Conservation (phyloP, 352 stramenopile species). For the Globisporangium alternatum region DNA sequence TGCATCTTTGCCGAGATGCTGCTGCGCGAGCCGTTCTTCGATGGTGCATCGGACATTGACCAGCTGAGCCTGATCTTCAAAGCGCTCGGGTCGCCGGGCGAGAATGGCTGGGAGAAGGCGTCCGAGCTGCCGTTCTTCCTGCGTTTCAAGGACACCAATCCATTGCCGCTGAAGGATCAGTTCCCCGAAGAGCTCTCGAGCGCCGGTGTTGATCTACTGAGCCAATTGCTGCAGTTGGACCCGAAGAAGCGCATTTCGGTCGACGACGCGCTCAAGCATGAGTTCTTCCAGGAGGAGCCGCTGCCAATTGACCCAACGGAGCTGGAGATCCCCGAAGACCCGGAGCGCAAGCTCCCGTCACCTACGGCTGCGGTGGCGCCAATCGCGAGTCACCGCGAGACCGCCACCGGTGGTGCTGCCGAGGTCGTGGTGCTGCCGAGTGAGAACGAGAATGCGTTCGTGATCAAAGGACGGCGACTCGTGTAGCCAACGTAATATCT, state of each 20-base stretch:
- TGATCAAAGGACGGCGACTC: constrained; percentile 55
- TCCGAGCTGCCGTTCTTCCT: constrained; percentile 67
- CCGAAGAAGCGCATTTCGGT: constrained; percentile 60
- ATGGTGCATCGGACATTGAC: constrained; percentile 76
- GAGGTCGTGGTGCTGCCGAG: constrained; percentile 18
- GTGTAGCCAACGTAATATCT: constrained; percentile 22
- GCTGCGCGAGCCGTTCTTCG: constrained; percentile 52
- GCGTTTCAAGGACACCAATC: constrained; percentile 68
- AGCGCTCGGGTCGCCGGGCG: constrained; percentile 50
- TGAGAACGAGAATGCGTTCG: constrained; percentile 25
- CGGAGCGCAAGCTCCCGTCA: constrained; percentile 12
- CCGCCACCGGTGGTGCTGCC: background rate
- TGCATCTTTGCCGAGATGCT: constrained; percentile 83
- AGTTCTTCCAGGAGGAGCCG: constrained; percentile 62
- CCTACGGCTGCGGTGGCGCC: background rate
- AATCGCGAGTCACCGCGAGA: background rate
- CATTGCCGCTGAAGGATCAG: constrained; percentile 47
- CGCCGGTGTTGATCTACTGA: constrained; percentile 49
- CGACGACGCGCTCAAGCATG: constrained; percentile 47
- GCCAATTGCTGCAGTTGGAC: constrained; percentile 49
- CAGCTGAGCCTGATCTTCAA: constrained; percentile 76
- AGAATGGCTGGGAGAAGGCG: constrained; percentile 63
- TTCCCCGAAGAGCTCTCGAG: constrained; percentile 50
- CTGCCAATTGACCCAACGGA: constrained; percentile 19
- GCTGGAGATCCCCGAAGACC: constrained; percentile 31